Percentiles rank a stretch among this genome's conserved stretches.
phyloP scores from a whole-genome alignment of 345 rosid genomes.

The Camelina laxa region DNA sequence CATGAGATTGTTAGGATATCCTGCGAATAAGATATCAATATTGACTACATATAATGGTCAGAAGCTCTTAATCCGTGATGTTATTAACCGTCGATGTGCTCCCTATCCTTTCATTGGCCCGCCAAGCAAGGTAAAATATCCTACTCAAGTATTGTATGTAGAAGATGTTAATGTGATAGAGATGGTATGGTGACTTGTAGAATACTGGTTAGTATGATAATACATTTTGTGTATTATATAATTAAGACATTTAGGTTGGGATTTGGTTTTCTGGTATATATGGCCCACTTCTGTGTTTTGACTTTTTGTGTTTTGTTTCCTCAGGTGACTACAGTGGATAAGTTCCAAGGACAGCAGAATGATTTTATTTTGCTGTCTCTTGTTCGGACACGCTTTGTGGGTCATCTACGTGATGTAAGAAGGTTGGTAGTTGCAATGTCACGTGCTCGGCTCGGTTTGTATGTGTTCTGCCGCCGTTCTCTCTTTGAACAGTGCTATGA shows the following conservation, averaged over 20 bases:
- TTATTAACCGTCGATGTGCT: constrained; percentile 82
- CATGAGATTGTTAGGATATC: constrained; percentile 93
- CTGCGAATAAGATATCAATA: constrained; percentile 93
- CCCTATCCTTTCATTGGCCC: constrained; percentile 90
- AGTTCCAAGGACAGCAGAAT: constrained; percentile 99
- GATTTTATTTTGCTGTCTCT: constrained; percentile 93
- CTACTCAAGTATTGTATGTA: constrained; percentile 5
- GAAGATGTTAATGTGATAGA: constrained; percentile 3
- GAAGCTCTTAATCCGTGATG: constrained; percentile 98
- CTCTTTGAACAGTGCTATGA: constrained; percentile 97
- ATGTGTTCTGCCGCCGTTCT: constrained; percentile 87
- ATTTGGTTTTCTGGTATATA: neutral
- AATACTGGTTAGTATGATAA: neutral
- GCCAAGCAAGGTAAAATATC: constrained; percentile 80
- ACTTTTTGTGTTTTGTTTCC: constrained; percentile 16
- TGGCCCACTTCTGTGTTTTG: neutral
- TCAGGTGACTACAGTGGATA: constrained; percentile 96
- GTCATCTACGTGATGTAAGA: constrained; percentile 97
- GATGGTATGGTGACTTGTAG: constrained; percentile 10
- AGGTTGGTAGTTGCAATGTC: constrained; percentile 99
- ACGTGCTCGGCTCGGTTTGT: constrained; percentile 93
- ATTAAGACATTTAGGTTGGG: neutral
- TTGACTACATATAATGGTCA: constrained; percentile 98
- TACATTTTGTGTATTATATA: neutral
- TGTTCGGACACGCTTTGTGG: constrained; percentile 94